Conservation (phyloP, 2,329 filamentous ascomycete genomes). For the Colletotrichum higginsianum region DNA sequence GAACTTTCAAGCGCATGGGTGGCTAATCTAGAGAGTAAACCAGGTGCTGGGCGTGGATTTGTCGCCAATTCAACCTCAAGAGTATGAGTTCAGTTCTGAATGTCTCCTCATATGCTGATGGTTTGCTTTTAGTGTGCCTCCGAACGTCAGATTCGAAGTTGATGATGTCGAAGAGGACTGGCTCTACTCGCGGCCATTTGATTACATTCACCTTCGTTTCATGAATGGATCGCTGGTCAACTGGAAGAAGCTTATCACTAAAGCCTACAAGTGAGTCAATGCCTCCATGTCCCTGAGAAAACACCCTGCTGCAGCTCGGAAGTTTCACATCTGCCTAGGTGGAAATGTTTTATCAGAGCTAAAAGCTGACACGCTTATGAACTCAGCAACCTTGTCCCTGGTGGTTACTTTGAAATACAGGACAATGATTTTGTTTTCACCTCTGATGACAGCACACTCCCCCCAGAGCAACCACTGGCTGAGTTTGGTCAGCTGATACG, state of each 20-base stretch:
- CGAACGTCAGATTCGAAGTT: slow-evolving; percentile 60
- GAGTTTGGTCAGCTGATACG: not conserved
- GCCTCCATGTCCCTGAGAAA: not conserved
- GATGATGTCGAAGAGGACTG: slow-evolving; percentile 53
- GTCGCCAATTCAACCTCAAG: slow-evolving; percentile 56
- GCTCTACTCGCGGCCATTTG: slow-evolving; percentile 50
- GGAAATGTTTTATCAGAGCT: no score
- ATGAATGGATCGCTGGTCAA: slow-evolving; percentile 49
- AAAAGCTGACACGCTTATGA: not conserved
- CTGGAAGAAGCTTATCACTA: slow-evolving; percentile 41
- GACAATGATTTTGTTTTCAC: not conserved
- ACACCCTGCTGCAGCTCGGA: not conserved
- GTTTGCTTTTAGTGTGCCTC: slow-evolving; percentile 51
- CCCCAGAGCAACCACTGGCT: not conserved
- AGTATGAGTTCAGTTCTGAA: slow-evolving; percentile 48
- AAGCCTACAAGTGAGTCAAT: not conserved
- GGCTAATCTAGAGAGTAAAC: not conserved
- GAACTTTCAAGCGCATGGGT: not conserved
- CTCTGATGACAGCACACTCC: not conserved
- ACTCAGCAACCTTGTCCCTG: not conserved
- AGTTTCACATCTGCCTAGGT: accelerated
- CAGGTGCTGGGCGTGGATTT: slow-evolving; percentile 56
- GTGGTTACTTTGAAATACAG: slow-evolving; percentile 49
- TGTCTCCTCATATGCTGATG: slow-evolving; percentile 47
- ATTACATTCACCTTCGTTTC: slow-evolving; percentile 52